A percentile compares a stretch with the other conserved stretches of the same genome.
These are phyloP conservation scores for Populus simonii DNA, from an alignment of 345 rosid species.

Conservation along the genomic window DNA sequence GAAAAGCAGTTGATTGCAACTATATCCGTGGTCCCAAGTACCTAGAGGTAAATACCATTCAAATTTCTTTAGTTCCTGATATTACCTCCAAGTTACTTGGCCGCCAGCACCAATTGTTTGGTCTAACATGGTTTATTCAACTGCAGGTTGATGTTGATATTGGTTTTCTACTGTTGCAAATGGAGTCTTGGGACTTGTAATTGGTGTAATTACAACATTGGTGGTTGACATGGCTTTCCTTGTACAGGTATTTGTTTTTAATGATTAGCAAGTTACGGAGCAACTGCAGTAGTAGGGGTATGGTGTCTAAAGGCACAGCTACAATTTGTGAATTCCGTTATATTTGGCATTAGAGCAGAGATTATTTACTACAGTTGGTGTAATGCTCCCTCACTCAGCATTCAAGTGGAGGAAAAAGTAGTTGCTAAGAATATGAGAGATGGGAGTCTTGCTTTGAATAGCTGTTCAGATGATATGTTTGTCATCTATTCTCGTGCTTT, in stretches of 20 bases:
- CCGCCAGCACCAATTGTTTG: background rate
- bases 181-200: constrained; percentile 96
- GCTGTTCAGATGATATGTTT: no score
- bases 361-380: no score
- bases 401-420: no score
- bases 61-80: background rate
- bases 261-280: no score
- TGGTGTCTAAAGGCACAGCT: no score
- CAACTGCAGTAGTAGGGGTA: no score
- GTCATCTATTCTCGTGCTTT: no score
- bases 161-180: constrained; percentile 96
- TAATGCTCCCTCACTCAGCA: no score
- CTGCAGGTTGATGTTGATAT: constrained; percentile 88
- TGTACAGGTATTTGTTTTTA: constrained; percentile 60
- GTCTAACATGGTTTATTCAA: constrained; percentile 14
- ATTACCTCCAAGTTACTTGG: background rate
- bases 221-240: constrained; percentile 99
- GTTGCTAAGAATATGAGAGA: no score
- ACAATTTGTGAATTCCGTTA: no score
- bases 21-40: constrained; percentile 81
- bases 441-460: no score
- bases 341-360: no score
- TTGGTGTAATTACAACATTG: constrained; percentile 85
- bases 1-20: constrained; percentile 95
- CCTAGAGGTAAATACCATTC: constrained; percentile 58